phyloP scores from a whole-genome alignment of 305 asterid species.

The Nicotiana rustica region DNA sequence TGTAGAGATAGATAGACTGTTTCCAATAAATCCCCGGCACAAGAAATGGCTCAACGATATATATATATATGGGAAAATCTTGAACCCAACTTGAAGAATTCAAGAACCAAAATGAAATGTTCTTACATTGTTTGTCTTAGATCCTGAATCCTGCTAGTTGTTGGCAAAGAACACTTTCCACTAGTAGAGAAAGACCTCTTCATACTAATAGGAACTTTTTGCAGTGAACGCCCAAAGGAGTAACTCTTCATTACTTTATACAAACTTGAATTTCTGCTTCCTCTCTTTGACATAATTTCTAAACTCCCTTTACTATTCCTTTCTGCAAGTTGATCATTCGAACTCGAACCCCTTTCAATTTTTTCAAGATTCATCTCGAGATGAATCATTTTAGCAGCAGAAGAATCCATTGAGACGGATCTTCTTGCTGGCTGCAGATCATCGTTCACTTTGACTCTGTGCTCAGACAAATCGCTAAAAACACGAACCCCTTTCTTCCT shows the following conservation, averaged over 20 bases:
- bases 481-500: conserved; percentile 42
- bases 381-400: conserved; percentile 45
- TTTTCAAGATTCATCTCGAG: conserved; percentile 23
- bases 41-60: too few species aligned
- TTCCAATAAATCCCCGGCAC: too few species aligned
- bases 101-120: conserved; percentile 25
- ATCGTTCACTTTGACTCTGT: conserved; percentile 41
- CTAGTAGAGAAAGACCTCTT: conserved; percentile 68
- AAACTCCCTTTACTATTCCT: conserved; percentile 31
- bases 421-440: conserved; percentile 54
- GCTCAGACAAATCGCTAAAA: conserved; percentile 54
- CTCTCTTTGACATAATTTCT: conserved; percentile 33
- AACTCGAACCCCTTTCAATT: conserved; percentile 52
- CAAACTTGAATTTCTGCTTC: conserved; percentile 43
- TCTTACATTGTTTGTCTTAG: conserved; percentile 35
- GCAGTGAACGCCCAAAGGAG: conserved; percentile 57
- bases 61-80: background rate
- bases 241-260: conserved; percentile 54
- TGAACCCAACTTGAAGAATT: conserved; percentile 19
- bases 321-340: conserved; percentile 18
- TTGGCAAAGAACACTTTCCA: conserved; percentile 53
- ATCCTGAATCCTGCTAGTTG: conserved; percentile 51
- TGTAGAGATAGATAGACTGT: too few species aligned
- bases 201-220: conserved; percentile 56
- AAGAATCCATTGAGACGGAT: conserved; percentile 65